Evolutionary conservation across 2,329 filamentous ascomycete species (phyloP).

Genomic region (Aspergillus unguis): DNA sequence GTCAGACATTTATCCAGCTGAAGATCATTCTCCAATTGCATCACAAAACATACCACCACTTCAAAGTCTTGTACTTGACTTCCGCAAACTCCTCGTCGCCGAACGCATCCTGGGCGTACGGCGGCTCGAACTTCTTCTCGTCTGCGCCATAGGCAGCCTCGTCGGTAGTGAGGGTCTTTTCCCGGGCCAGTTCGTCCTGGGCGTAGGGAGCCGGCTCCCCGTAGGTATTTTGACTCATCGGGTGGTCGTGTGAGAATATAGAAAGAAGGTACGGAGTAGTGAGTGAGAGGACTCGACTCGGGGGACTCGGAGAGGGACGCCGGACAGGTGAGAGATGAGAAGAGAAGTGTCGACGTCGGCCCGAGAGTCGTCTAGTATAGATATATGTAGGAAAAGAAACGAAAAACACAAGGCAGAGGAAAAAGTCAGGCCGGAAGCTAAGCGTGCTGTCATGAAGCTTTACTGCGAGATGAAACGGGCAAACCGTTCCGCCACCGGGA

Average conservation of each 20-base stretch:
- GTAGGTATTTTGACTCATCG: constrained; percentile 13
- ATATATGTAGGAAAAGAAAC: background rate
- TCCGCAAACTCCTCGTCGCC: constrained; percentile 40
- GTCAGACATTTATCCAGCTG: background rate
- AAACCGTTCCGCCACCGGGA: constrained; percentile 14
- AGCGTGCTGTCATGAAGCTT: background rate
- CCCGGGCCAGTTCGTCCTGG: constrained; percentile 11
- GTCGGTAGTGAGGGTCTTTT: constrained; percentile 10
- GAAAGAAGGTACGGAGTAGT: background rate
- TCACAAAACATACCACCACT: constrained; percentile 39
- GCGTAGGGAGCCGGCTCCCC: constrained; percentile 11
- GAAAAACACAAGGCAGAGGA: background rate
- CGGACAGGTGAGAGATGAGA: background rate
- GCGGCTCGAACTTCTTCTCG: constrained; percentile 22
- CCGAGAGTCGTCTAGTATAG: background rate
- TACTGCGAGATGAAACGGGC: background rate
- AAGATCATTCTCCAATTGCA: background rate
- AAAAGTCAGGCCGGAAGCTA: background rate
- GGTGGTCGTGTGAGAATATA: constrained; percentile 10
- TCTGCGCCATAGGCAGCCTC: constrained; percentile 14
- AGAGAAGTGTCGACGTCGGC: no score
- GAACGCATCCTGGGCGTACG: constrained; percentile 36
- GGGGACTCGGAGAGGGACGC: no score
- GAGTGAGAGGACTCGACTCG: background rate
- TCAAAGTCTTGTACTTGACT: constrained; percentile 52